Conservation (phyloP, 2,329 filamentous ascomycete species). For the Penicillium thymicola region DNA sequence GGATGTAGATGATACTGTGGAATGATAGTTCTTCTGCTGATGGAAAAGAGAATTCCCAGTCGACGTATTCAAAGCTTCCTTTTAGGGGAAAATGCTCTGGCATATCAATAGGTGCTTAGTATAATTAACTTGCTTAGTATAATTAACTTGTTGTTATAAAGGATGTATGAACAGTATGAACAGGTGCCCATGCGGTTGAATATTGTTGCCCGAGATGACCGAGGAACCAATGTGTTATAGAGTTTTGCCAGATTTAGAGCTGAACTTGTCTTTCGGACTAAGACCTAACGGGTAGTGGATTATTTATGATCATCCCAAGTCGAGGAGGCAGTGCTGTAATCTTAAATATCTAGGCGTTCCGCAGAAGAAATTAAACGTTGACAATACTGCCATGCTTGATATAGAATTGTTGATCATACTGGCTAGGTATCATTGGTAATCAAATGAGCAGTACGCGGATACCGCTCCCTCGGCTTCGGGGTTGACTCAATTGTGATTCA, state of each 20-base stretch:
- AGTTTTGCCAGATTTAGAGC: slow-evolving; percentile 1
- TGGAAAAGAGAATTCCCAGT: slow-evolving; percentile 2
- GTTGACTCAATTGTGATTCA: slow-evolving; percentile 15
- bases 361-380: slow-evolving; percentile 6
- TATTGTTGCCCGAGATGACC: neutral
- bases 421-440: slow-evolving; percentile 2
- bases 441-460: neutral
- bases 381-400: slow-evolving; percentile 15
- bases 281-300: neutral
- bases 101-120: slow-evolving; percentile 11
- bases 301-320: slow-evolving; percentile 1
- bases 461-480: neutral
- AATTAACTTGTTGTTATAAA: slow-evolving; percentile 1
- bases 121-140: too few species aligned
- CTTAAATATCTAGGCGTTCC: slow-evolving; percentile 14
- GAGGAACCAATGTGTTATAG: slow-evolving; percentile 8
- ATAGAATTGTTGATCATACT: neutral
- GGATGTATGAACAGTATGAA: neutral
- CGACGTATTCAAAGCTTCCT: slow-evolving; percentile 6
- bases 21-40: neutral
- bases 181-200: neutral
- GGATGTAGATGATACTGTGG: neutral
- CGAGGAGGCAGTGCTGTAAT: slow-evolving; percentile 19
- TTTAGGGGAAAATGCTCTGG: slow-evolving; percentile 4
- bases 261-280: neutral